phyloP scores from a whole-genome alignment of 2,329 filamentous ascomycete species.

The Aspergillus sp. region DNA sequence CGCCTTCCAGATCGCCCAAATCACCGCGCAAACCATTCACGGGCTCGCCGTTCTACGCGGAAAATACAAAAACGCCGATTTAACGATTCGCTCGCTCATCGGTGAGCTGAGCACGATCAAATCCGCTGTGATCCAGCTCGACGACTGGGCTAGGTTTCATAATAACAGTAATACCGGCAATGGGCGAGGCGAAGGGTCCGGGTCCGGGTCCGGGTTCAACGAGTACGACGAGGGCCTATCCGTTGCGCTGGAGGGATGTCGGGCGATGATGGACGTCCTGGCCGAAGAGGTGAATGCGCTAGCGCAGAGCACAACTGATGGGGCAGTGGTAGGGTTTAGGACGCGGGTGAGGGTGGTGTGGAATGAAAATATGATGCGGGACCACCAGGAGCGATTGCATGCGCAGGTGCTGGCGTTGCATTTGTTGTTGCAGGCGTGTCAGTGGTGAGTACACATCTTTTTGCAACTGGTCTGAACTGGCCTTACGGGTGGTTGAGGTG shows the following conservation, averaged over 20 bases:
- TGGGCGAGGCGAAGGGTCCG: constrained; percentile 1
- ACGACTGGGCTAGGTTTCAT: constrained; percentile 26
- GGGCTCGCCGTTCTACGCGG: constrained; percentile 25
- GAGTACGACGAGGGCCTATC: constrained; percentile 23
- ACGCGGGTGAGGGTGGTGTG: constrained; percentile 24
- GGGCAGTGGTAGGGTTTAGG: constrained; percentile 17
- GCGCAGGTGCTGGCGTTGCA: constrained; percentile 32
- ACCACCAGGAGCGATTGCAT: constrained; percentile 27
- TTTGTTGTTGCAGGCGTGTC: constrained; percentile 30
- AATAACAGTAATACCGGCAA: not conserved
- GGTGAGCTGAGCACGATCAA: constrained; percentile 29
- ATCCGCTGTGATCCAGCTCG: constrained; percentile 28
- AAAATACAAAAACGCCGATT: constrained; percentile 30
- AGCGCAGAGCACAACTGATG: constrained; percentile 14
- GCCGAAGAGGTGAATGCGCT: constrained; percentile 26
- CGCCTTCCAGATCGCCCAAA: constrained; percentile 26
- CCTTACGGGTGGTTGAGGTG: not conserved
- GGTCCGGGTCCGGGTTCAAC: constrained; percentile 13
- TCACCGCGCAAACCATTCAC: constrained; percentile 25
- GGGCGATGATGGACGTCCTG: constrained; percentile 29
- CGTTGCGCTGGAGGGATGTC: constrained; percentile 29
- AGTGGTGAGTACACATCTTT: constrained; percentile 24
- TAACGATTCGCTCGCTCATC: constrained; percentile 31
- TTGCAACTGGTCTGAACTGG: not conserved
- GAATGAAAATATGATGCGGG: constrained; percentile 31